Evolutionary conservation across 768 basidiomycete species (phyloP), one percentile per base, ranked within the genome.

Genomic region (Leccinum subgranulosum): DNA sequence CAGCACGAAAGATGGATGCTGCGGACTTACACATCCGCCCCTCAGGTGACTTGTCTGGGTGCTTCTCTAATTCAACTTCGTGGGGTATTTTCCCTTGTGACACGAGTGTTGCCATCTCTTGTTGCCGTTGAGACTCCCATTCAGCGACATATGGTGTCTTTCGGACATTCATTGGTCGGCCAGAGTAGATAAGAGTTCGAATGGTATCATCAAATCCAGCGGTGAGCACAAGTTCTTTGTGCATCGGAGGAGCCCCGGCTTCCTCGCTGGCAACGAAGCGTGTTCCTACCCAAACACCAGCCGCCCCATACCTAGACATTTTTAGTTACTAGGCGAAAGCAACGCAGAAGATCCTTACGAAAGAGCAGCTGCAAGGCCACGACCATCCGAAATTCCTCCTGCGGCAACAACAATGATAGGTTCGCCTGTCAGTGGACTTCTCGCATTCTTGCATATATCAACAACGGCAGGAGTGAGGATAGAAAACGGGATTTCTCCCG

Each of bases 201-300:
- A 81, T 66, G 41, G 81, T 80, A 66, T 92, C 92, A 58, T 91
- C 90, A 56, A 87, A 86, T n/a, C 85, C 86, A 8, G 89, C 87
- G 17, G 76, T 79, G 25, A 90, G 51, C 12, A 90, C 76, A 53
- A 82, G 73, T 51, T 90, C 79, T 67, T 91, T 91, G 71, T 90
- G 89, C 62, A 71, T 81, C 33, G 82, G 82, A 11, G 91, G 86
- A 3, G 91, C 92, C 36, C 85, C 88, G 0, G 92, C 90, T 69
- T 93, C 90, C 36, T 79, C 83, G 64, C 86, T 85, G 11, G 91
- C 90, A 43, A 92, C 90, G 67, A 94, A 94, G 39, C 91, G 85
- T 5, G 91, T 94, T 41, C 89, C 89, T 36, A 92, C 90, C 92
- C 92, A 94, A 3, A 94, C 88, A 46, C 87, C 92, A 3, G 86